Evolutionary conservation across 2,329 filamentous ascomycete genomes (phyloP), one percentile per base, ranked within the genome.

Genomic region (Alternaria arborescens): DNA sequence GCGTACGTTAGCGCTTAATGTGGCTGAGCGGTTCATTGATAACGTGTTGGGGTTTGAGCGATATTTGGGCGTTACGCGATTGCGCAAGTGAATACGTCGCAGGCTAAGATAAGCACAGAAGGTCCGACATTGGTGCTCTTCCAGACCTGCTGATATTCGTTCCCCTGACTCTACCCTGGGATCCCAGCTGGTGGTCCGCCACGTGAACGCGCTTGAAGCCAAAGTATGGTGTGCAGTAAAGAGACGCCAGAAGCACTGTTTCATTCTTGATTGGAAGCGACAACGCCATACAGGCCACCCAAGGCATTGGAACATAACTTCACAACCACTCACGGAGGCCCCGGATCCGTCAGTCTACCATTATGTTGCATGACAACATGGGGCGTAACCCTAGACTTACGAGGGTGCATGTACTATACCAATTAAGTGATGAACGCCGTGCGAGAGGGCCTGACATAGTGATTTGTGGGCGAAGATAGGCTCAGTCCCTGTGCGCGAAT

Each of bases 1-100:
- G 46, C 24, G 46, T 34, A 3, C 0, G 30, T 34, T 50, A 50
- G 46, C 18, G 46, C 30, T n/a, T 11, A 50, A 24, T 12, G 28
- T 50, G 46, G 28, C 22, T 47, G 44, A 47, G 44, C 44, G 44
- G 22, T 30, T 22, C 46, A 50, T 34, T 50, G 28, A 36, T 50
- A 50, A 14, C 46, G 28, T 50, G 46, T 50, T 50, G 46, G 38
- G 18, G n/a, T 50, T 48, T 50, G 46, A 22, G 46, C 16, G 46
- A 36, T 50, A 14, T 50, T 50, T 30, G 46, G 46, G 18, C 30
- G 30, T 32, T 40, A n/a, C n/a, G 38, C 38, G 30, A 30, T 50
- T 36, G 30, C 30, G 46, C 30, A 50, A 36, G 46, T 36, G n/a
- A 16, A 32, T 20, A 50, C 46, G 24, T 24, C 30, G 16, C 30